Base-by-base conservation (phyloP, 2,329 filamentous ascomycete genomes). In the Gyromitra esculenta region DNA sequence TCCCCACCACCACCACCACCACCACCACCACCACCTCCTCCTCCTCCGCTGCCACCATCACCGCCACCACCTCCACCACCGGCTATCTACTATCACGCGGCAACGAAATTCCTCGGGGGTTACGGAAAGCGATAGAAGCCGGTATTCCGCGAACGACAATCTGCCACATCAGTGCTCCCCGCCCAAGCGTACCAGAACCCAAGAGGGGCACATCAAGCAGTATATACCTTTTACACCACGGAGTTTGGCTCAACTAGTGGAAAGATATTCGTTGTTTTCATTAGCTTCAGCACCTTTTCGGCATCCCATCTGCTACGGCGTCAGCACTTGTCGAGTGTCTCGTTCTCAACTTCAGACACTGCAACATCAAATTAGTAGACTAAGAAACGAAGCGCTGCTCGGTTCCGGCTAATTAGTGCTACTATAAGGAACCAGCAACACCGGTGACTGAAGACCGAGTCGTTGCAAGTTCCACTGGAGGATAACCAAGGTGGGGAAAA, bases 401-500 rank as follows among this genome's bases (percentile, higher is more conserved):
- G 21, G 50, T 43, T 21, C 13, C 56, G 37, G n/a, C 15, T 54
- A n/a, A 43, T 13, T 64, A 74, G 59, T 45, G 70, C 39, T 37
- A 63, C 62, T 18, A n/a, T 43, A 48, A 69, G 60, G 25, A 60
- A 59, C 45, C 43, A 54, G 70, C 65, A 70, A 73, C 64, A 70
- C 59, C 64, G 64, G 71, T 45, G 21, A 52, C 25, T 43, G 50
- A 68, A 50, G 57, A 45, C 69, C 63, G 74, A 64, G 57, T 54
- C 18, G 76, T 72, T 73, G 73, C 67, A 21, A 73, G 37, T 73
- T 65, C 68, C 52, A 5, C 64, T 13, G 35, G 37, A 66, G 50
- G 21, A 77, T 62, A 77, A 50, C 15, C 75, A 77, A 77, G 54
- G 64, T 78, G 77, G 71, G 77, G 75, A 78, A 66, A 69, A 52